Evolutionary conservation across 148 eudicot species (phyloP).

Genomic region (Vaccinium corymbosum): DNA sequence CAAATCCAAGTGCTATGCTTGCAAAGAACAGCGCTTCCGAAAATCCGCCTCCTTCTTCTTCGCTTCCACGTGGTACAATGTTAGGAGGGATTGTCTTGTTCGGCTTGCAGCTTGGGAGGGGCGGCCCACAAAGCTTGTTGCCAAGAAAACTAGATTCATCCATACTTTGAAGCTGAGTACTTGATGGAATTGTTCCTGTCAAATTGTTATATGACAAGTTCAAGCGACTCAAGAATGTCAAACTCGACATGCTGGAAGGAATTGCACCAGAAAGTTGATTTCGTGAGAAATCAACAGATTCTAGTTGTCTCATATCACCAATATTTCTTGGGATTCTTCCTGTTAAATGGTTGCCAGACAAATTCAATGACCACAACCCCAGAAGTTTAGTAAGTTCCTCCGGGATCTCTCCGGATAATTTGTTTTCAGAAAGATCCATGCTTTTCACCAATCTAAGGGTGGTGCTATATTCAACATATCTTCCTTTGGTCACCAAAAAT

Average conservation of each 20-base stretch:
- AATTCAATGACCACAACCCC: not conserved
- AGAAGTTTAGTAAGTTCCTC: not conserved
- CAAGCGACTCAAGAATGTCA: not conserved
- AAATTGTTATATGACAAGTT: not conserved
- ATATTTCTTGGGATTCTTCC: not conserved
- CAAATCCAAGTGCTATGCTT: not conserved
- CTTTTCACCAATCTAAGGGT: not conserved
- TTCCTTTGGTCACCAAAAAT: slow-evolving; percentile 5
- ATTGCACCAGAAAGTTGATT: not conserved
- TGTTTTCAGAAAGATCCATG: not conserved
- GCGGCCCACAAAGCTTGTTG: slow-evolving; percentile 24
- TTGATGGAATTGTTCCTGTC: not conserved
- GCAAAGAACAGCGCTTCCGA: not conserved
- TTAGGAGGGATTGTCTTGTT: not conserved
- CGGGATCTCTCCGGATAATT: not conserved
- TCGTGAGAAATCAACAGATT: not conserved
- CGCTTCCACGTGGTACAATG: not conserved
- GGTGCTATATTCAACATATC: not conserved
- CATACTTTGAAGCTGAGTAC: not conserved
- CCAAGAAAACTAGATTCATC: slow-evolving; percentile 9
- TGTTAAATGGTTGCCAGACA: not conserved
- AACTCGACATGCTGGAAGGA: not conserved
- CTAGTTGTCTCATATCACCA: not conserved
- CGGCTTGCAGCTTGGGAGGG: not conserved
- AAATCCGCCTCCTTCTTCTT: not conserved